Conservation (phyloP, 257 asterid genomes). For the Rauvolfia tetraphylla region DNA sequence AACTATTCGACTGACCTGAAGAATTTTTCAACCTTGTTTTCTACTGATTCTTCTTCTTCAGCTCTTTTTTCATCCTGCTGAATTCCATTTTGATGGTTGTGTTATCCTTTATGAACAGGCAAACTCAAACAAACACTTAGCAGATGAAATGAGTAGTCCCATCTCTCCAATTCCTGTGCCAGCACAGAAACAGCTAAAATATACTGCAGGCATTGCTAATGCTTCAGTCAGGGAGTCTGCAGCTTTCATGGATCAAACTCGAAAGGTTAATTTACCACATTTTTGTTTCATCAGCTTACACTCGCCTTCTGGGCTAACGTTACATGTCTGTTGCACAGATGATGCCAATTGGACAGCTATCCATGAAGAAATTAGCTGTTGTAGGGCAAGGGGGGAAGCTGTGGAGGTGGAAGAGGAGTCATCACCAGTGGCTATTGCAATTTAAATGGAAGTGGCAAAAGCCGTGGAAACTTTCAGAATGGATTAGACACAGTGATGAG, state of each 20-base stretch:
- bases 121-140: constrained; percentile 57
- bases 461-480: constrained; percentile 98
- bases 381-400: constrained; percentile 94
- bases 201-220: constrained; percentile 89
- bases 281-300: neutral
- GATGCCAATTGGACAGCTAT: constrained; percentile 86
- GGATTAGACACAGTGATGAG: constrained; percentile 93
- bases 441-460: constrained; percentile 99
- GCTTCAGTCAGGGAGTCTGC: constrained; percentile 70
- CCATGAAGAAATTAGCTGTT: constrained; percentile 82
- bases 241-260: constrained; percentile 69
- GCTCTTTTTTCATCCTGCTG: neutral
- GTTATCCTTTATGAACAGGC: constrained; percentile 12
- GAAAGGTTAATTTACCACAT: constrained; percentile 56
- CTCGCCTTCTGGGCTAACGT: constrained; percentile 6
- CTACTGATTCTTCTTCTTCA: neutral
- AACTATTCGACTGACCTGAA: neutral
- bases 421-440: constrained; percentile 97
- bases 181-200: constrained; percentile 96
- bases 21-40: neutral
- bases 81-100: neutral
- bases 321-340: constrained; percentile 46
- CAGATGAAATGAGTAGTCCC: constrained; percentile 64
- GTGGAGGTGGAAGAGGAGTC: constrained; percentile 99
- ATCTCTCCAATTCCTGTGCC: constrained; percentile 86